These are phyloP conservation scores for Kluyveromyces sp. DNA, from an alignment of 1,139 yeast species.

Conservation along the genomic window DNA sequence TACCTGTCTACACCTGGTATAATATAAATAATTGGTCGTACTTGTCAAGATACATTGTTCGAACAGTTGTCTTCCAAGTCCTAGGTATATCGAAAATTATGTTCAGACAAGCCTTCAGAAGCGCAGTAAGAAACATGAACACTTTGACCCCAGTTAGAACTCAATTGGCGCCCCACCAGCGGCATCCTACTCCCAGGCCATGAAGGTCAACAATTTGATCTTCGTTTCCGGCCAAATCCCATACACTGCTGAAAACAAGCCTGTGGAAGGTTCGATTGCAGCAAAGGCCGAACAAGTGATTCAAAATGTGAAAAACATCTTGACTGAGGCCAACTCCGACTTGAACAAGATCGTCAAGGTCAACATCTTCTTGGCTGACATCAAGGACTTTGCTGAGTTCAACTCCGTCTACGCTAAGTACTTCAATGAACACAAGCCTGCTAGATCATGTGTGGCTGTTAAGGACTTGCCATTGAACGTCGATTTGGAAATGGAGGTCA, in stretches of 20 bases:
- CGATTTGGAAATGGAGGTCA: slow-evolving; percentile 63
- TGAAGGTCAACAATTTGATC: slow-evolving; percentile 77
- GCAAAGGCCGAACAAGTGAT: slow-evolving; percentile 83
- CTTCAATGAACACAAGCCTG: slow-evolving; percentile 80
- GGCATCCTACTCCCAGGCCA: slow-evolving; percentile 90
- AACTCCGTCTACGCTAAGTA: slow-evolving; percentile 77
- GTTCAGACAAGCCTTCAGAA: slow-evolving; percentile 3
- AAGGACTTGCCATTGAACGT: slow-evolving; percentile 78
- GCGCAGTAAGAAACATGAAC: slow-evolving; percentile 20
- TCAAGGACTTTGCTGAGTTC: slow-evolving; percentile 72
- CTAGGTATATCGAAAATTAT: background rate
- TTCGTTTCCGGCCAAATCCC: slow-evolving; percentile 97
- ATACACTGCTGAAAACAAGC: slow-evolving; percentile 72
- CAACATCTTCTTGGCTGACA: slow-evolving; percentile 82
- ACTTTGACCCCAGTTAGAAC: slow-evolving; percentile 39
- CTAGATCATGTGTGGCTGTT: slow-evolving; percentile 93
- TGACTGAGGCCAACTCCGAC: slow-evolving; percentile 76
- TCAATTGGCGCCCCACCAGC: slow-evolving; percentile 90
- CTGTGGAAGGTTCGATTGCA: slow-evolving; percentile 66
- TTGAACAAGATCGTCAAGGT: slow-evolving; percentile 79
- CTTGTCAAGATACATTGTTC: too few species aligned
- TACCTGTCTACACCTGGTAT: too few species aligned
- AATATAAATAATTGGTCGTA: too few species aligned
- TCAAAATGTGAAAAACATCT: slow-evolving; percentile 64
- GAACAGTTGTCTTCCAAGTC: too few species aligned